Conservation (phyloP, 169 alveolate species). For the Plasmodium adleri region DNA sequence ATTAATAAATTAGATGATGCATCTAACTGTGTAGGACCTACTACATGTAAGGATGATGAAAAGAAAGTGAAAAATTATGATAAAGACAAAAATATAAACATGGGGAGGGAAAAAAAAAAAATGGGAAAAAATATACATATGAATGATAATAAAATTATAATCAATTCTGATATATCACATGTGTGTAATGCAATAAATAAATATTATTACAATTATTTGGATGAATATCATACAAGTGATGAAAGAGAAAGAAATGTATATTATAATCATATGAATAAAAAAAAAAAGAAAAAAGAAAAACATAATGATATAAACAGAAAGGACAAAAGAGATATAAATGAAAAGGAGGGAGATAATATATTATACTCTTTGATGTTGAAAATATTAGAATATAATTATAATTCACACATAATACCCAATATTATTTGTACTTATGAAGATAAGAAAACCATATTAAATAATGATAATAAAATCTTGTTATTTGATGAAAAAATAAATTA, state of each 20-base stretch:
- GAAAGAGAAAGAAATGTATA: not conserved
- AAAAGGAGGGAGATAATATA: not conserved
- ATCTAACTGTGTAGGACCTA: not conserved
- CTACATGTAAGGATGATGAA: not conserved
- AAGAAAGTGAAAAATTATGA: not conserved
- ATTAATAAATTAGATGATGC: not conserved
- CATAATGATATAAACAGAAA: not conserved
- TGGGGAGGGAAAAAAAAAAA: not conserved
- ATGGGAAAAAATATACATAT: no score
- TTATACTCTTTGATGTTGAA: no score
- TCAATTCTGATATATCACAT: no score
- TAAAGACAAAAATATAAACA: not conserved
- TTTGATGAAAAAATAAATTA: not conserved
- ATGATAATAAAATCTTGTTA: not conserved
- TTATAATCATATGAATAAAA: not conserved
- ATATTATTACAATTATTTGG: not conserved
- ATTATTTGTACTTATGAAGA: conserved; percentile 19
- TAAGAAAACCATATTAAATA: conserved; percentile 2
- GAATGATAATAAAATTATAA: no score
- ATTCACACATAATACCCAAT: conserved; percentile 43
- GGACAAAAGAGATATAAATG: not conserved
- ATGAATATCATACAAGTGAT: not conserved
- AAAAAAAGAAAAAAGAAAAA: conserved; percentile 1
- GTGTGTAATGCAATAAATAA: not conserved
- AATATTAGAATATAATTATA: conserved; percentile 18